Conservation (phyloP, 2,329 filamentous ascomycete species). For the Teratosphaeria nubilosa region DNA sequence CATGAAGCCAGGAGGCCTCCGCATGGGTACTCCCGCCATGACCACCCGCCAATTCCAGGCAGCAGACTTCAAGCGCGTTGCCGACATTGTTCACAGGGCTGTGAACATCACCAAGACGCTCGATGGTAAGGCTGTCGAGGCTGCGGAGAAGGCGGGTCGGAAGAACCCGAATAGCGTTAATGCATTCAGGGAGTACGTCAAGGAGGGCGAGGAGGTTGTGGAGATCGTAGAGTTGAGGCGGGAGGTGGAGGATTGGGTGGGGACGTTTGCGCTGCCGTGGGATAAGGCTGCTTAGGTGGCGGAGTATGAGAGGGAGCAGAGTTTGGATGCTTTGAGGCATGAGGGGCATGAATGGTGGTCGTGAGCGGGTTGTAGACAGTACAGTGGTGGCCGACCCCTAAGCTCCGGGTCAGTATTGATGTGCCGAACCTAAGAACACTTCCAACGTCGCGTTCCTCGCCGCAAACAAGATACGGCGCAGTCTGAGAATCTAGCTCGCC, state of each 20-base stretch:
- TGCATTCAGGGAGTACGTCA: constrained; percentile 58
- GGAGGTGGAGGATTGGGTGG: constrained; percentile 68
- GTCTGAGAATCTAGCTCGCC: too few relatives aligned
- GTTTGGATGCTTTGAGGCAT: neutral
- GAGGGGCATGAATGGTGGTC: constrained; percentile 3
- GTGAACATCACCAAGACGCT: constrained; percentile 69
- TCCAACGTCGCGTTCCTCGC: too few relatives aligned
- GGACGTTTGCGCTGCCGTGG: constrained; percentile 10
- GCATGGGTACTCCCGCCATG: constrained; percentile 95
- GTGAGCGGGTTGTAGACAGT: neutral
- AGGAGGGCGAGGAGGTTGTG: constrained; percentile 54
- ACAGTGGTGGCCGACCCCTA: too few relatives aligned
- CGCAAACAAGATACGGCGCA: too few relatives aligned
- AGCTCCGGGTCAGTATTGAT: too few relatives aligned
- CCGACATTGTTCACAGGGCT: constrained; percentile 73
- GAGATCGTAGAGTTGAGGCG: constrained; percentile 64
- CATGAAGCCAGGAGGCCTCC: constrained; percentile 81
- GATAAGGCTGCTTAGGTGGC: constrained; percentile 6
- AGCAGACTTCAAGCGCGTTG: constrained; percentile 77
- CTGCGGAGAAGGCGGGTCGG: constrained; percentile 56
- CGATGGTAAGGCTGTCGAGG: constrained; percentile 60
- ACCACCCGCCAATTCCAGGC: constrained; percentile 87
- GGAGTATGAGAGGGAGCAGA: neutral
- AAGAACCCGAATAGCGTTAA: constrained; percentile 57
- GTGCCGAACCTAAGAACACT: too few relatives aligned